Conservation (phyloP, 2,329 filamentous ascomycete genomes). For the Cercospora beticola region DNA sequence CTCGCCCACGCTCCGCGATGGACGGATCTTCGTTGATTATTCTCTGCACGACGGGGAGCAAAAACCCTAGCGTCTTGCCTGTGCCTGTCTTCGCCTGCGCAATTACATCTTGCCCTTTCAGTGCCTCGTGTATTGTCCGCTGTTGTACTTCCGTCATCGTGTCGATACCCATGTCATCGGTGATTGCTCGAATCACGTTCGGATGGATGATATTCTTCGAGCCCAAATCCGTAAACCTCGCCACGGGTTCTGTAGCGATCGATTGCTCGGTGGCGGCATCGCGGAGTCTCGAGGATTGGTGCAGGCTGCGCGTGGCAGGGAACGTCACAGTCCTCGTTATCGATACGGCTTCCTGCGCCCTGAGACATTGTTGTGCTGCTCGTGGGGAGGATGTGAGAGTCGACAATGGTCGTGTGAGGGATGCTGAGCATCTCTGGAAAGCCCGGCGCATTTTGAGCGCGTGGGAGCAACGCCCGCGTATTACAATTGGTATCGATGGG, state of each 20-base stretch:
- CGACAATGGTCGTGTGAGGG: constrained; percentile 29
- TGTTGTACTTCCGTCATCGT: constrained; percentile 92
- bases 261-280: constrained; percentile 26
- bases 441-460: constrained; percentile 34
- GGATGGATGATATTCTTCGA: constrained; percentile 57
- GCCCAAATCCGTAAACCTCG: constrained; percentile 47
- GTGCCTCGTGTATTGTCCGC: constrained; percentile 74
- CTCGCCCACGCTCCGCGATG: constrained; percentile 51
- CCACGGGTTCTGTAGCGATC: constrained; percentile 34
- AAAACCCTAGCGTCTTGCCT: constrained; percentile 92
- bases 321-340: constrained; percentile 33
- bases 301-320: constrained; percentile 34
- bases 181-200: constrained; percentile 68
- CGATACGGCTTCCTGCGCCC: constrained; percentile 20
- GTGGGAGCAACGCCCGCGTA: neutral
- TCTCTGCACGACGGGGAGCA: constrained; percentile 79
- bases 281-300: constrained; percentile 42
- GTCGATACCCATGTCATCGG: constrained; percentile 69
- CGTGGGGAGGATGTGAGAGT: constrained; percentile 17
- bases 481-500: neutral
- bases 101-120: constrained; percentile 78
- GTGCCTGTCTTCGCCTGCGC: constrained; percentile 97
- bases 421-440: constrained; percentile 35
- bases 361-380: constrained; percentile 20
- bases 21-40: constrained; percentile 65